Evolutionary conservation across 2,329 filamentous ascomycete species (phyloP), one percentile per base, ranked within the genome.

Genomic region (Ciborinia camelliae): DNA sequence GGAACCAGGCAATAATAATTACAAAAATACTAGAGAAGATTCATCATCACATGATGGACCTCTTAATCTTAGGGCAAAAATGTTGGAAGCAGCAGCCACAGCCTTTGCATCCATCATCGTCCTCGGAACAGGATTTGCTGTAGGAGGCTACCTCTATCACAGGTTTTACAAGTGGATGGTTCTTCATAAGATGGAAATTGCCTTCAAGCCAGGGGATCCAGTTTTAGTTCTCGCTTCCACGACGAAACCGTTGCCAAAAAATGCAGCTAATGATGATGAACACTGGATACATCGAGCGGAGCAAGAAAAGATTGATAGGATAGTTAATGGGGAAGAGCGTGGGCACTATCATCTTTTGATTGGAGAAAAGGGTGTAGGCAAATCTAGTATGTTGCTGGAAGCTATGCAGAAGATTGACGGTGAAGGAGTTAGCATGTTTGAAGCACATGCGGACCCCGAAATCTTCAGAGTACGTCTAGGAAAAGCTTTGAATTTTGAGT

Each of bases 361-460:
- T 54, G 95, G 95, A 52, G 95, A 98, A 74, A 98, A 99, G 78
- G 95, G 95, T 6, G 96, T 91, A 0, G 95, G 95, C 8, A 99
- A 99, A 80, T 96, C 91, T 66, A 96, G 91, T 70, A 98, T 99
- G 95, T 80, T 99, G 72, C 82, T 99, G 26, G 92, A 98, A 75
- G 91, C 92, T 10, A 99, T 99, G 94, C 87, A 89, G 62, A 96
- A 96, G 76, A 89, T 93, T 64, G 86, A 97, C 68, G 95, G 92
- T 4, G 90, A 95, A 67, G 91, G 91, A 28, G 89, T 94, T 52
- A 90, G 93, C 70, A 97, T 99, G 91, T 91, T 98, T 73, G 95
- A 99, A 77, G 93, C 94, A 0, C 95, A 99, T 77, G 90, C 92
- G 6, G 93, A 99, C 76, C 84, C 93, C 1, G 95, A 99, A 73